Base-by-base conservation (phyloP, 495 filamentous ascomycete species). In the Aspergillus incahuasiensis region DNA sequence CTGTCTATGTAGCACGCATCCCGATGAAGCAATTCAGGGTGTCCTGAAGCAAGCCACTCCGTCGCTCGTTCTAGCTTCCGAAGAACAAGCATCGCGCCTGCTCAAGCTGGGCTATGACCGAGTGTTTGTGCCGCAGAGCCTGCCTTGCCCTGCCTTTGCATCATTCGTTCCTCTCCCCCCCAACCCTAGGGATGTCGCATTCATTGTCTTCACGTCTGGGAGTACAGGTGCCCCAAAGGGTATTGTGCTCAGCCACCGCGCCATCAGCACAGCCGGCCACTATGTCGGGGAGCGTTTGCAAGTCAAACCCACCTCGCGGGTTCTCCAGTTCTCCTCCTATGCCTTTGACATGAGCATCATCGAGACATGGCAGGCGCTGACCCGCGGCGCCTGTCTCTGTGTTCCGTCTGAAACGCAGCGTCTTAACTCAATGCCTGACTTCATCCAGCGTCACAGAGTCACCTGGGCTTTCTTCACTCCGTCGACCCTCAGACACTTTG, bases 171-270 rank as follows among this genome's bases (percentile, higher is more conserved):
- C 3, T 3, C 25, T 28, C 25, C 25, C 25, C 25, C 4, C 8
- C 25, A 8, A 28, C 8, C 25, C 25, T 4, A 3, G 8, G 25
- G 4, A 28, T 3, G 25, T 8, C 25, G 4, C 8, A 3, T 28
- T 4, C 25, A 28, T 28, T 8, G 55, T 75, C 8, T 76, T 73
- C 39, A 77, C 74, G 0, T 76, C 74, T 16, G 74, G 74, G 1
- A 61, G 52, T 5, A 76, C 75, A 1, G 75, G 75, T 7, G 48
- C 53, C 13, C 75, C 75, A 8, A 78, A 78, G 53, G 78, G 71
- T 7, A 66, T 75, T 7, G 53, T 72, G 0, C 55, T 67, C 3
- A 40, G 54, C 13, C 67, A 72, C 40, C n/a, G 30, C 32, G 35
- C 39, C 3, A 5, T 19, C 9, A 19, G 8, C n/a, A 9, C 39